phyloP scores from a whole-genome alignment of 2,329 filamentous ascomycete genomes.

The Pestalotiopsis sp. region DNA sequence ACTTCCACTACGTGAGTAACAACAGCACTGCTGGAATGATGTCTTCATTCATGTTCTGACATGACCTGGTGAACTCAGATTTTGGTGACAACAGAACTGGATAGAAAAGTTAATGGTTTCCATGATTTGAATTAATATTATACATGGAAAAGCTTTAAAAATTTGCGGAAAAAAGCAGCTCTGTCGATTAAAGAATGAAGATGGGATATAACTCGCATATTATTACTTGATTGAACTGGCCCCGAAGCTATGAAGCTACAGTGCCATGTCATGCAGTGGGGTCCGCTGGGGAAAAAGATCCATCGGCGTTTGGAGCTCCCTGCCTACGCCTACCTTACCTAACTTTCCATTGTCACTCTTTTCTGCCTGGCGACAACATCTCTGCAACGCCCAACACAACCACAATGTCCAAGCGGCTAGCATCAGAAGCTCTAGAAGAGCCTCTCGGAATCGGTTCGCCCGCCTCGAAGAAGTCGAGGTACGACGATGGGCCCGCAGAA shows the following conservation, averaged over 20 bases:
- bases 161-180: too few relatives aligned
- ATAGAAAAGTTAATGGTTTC: too few relatives aligned
- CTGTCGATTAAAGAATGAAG: too few relatives aligned
- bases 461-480: slow-evolving; percentile 57
- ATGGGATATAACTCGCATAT: too few relatives aligned
- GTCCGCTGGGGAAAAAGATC: not conserved
- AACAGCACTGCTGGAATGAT: too few relatives aligned
- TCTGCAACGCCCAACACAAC: not conserved
- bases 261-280: not conserved
- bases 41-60: too few relatives aligned
- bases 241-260: not conserved
- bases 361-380: slow-evolving; percentile 7
- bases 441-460: slow-evolving; percentile 55
- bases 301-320: not conserved
- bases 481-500: slow-evolving; percentile 41
- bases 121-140: too few relatives aligned
- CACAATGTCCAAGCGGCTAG: slow-evolving; percentile 55
- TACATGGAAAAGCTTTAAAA: too few relatives aligned
- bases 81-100: too few relatives aligned
- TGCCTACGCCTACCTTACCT: not conserved
- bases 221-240: not conserved
- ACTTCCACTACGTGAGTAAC: too few relatives aligned
- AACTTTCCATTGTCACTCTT: not conserved
- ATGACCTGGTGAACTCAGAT: too few relatives aligned
- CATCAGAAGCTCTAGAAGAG: slow-evolving; percentile 61